A percentile compares a stretch with the other conserved stretches of the same genome.
Evolutionary conservation across 805 yeast species (phyloP).

Genomic region (fission yeast (Schizosaccharomyces pombe)): ASM294v3 CU329670.1:1698501-1699000

Average conservation of each 20-base stretch:
- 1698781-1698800: slow-evolving; percentile 83
- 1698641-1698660: slow-evolving; percentile 68
- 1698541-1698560: slow-evolving; percentile 80
- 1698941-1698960: slow-evolving; percentile 53
- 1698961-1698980: slow-evolving; percentile 61
- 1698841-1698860: slow-evolving; percentile 71
- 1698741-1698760: slow-evolving; percentile 69
- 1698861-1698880: slow-evolving; percentile 71
- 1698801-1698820: slow-evolving; percentile 98
- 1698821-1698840: slow-evolving; percentile 80
- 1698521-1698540: slow-evolving; percentile 61
- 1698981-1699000: slow-evolving; percentile 63
- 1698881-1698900: slow-evolving; percentile 97
- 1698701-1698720: slow-evolving; percentile 50
- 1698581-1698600: slow-evolving; percentile 86
- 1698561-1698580: slow-evolving; percentile 50
- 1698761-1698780: slow-evolving; percentile 72
- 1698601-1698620: slow-evolving; percentile 52
- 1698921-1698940: slow-evolving; percentile 43
- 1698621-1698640: slow-evolving; percentile 50
- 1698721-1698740: slow-evolving; percentile 48
- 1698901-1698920: slow-evolving; percentile 93
- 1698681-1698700: slow-evolving; percentile 65
- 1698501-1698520: slow-evolving; percentile 62
- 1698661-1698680: slow-evolving; percentile 96